phyloP scores from a whole-genome alignment of 2,329 filamentous ascomycete genomes.

The Scedosporium apiospermum region DNA sequence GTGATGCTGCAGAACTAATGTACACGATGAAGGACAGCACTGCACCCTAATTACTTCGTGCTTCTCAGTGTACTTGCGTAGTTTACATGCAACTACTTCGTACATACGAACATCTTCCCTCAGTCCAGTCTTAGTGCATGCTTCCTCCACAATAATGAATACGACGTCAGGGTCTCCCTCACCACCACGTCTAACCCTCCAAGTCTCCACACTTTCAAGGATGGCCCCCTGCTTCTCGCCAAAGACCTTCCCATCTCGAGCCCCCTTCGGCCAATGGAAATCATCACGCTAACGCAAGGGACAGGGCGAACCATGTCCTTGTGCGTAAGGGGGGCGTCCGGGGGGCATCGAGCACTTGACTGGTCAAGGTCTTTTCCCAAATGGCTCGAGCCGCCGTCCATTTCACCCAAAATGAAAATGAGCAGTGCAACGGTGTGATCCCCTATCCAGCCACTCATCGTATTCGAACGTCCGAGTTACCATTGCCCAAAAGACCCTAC shows the following conservation, averaged over 20 bases:
- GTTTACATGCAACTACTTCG: too few relatives aligned
- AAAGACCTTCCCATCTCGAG: neutral
- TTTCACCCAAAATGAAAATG: conserved; percentile 4
- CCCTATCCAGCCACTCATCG: conserved; percentile 7
- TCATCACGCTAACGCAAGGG: conserved; percentile 6
- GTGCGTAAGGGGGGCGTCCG: neutral
- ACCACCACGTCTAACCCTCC: neutral
- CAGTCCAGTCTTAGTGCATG: neutral
- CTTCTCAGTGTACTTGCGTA: too few relatives aligned
- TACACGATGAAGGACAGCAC: too few relatives aligned
- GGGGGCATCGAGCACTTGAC: neutral
- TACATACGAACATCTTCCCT: neutral
- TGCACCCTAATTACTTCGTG: too few relatives aligned
- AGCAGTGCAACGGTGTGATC: conserved; percentile 3
- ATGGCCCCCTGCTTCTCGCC: neutral
- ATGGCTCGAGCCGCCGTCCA: conserved; percentile 1
- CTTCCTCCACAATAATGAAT: neutral
- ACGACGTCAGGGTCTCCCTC: neutral
- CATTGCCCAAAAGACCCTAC: neutral
- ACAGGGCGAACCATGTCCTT: neutral
- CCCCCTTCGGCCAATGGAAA: neutral
- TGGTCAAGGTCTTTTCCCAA: neutral
- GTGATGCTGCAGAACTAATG: too few relatives aligned
- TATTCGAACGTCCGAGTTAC: neutral
- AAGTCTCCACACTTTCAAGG: neutral